Base-by-base conservation (phyloP, 768 basidiomycete genomes). In the Trametopsis cervina region DNA sequence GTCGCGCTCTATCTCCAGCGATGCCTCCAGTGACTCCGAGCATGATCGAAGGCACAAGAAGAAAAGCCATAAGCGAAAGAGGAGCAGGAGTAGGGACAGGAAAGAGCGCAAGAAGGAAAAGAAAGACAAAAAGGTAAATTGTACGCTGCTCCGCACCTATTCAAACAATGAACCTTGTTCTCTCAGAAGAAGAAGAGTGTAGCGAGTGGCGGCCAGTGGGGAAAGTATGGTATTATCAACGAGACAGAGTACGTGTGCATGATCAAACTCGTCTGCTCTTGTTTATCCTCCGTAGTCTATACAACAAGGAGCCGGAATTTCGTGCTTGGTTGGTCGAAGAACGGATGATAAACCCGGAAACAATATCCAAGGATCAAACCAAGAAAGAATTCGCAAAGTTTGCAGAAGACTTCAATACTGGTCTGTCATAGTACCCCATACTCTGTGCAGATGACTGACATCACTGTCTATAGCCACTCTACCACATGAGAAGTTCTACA, bases 401-500 rank as follows among this genome's bases (percentile, higher is more conserved):
- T 57, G 78, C 88, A 18, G 89, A 91, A 63, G 89, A 90, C 60
- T 90, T 73, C 60, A 89, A 91, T 57, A 89, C 86, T 24, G 84
- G 88, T 83, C 51, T 24, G 71, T 52, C 29, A 26, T 43, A 17
- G 27, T 39, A 45, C 40, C 40, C 33, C 23, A 23, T 36, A 44
- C 22, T 40, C 39, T 24, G 41, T 33, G 37, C 33, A 40, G 26
- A 7, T 44, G 17, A 48, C 33, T 6, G 21, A 41, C 38, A 52
- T 48, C 20, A 41, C 22, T 17, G n/a, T 20, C 26, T 1, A 13
- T 25, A 92, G 92, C 91, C 12, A 96, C 93, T 2, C 73, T 96
- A 2, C 89, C 93, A 9, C 87, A 95, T 58, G 91, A 94, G 63
- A 96, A 96, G 63, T 96, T 93, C 65, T 95, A 95, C 64, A 79